Base-by-base conservation (phyloP, 768 basidiomycete species). In the Asterophora lycoperdoides region DNA sequence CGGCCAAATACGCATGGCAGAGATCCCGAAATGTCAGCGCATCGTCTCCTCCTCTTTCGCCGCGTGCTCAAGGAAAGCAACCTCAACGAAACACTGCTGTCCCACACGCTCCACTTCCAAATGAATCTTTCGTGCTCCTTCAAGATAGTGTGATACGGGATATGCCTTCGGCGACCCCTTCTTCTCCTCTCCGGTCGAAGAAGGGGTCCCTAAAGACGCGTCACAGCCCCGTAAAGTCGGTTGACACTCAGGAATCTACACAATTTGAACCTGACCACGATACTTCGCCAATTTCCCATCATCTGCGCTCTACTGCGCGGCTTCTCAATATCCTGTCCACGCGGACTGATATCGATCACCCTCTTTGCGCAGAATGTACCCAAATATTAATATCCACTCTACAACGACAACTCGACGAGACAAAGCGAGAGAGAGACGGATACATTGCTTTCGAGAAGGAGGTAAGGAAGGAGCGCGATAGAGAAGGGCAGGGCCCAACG, bases 391-490 rank as follows among this genome's bases (percentile, higher is more conserved):
- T 94, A 26, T 73, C 73, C 1, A 81, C 80, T 19, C 78, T 98
- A 28, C 83, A 87, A 57, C 77, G 78, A 39, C 84, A 92, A 60
- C 74, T 95, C 13, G 92, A 95, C 49, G 93, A 96, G 70, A 86
- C 87, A 2, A 90, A 84, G 69, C 88, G 84, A 62, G 93, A 96
- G 62, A 73, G 93, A 50, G 93, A 96, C 56, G 92, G 91, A 0
- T 96, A 95, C 63, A 83, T 92, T 53, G 89, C 90, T 0, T 97
- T 94, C 60, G 93, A 95, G 65, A 86, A 85, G 63, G 89, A 93
- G 54, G 78, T 89, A 3, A 77, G 82, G 61, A 89, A 84, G 65
- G 88, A 93, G 64, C 80, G 76, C 55, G 90, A 94, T 56, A 73
- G 83, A 38, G 83, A 86, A 57, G 73, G 72, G 11, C 80, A 81